Base-by-base conservation (phyloP, 352 stramenopile genomes). In the Pythium volutum region DNA sequence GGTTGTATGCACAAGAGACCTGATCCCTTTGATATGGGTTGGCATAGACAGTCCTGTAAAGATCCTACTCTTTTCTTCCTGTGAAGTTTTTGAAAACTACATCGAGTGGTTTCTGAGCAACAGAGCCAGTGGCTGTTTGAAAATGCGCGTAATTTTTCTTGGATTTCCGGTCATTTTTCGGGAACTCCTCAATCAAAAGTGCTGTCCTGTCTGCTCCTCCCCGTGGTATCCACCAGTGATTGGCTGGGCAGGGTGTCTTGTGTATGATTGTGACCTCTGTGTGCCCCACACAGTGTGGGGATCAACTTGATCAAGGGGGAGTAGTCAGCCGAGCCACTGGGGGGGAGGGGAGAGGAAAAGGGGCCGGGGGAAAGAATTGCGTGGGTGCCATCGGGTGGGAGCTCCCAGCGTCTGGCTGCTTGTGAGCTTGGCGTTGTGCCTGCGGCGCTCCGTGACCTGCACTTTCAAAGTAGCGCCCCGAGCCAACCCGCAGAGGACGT, bases 391-490 rank as follows among this genome's bases (percentile, higher is more conserved):
- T 8, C 36, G 18, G 36, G 36, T 43, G 36, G 36, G 36, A 11
- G 29, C 9, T 36, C 31, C 27, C 18, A 23, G 23, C 48, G 56
- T 50, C 56, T 55, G 50, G 45, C 46, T 31, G 59, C 41, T 46
- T 34, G 58, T 53, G 31, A 36, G 31, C 31, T 14, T 36, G 9
- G 31, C 31, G 31, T 36, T n/a, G 31, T 58, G 20, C 34, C 22
- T 38, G 36, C 12, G 45, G 54, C 29, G 57, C 46, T 56, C 43
- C 23, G 20, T 46, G 26, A 64, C 59, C 41, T 66, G 50, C 59
- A 66, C 38, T 66, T 66, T 46, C 55, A 49, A 66, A 66, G 59
- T 55, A 60, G 50, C 59, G 59, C 59, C 59, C 59, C 50, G 59
- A 59, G 59, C 59, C 41, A 59, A 27, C 33, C 47, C 39, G 59